These are phyloP conservation scores for Colletotrichum destructivum DNA, from an alignment of 2,329 filamentous ascomycete genomes.

Conservation along the genomic window DNA sequence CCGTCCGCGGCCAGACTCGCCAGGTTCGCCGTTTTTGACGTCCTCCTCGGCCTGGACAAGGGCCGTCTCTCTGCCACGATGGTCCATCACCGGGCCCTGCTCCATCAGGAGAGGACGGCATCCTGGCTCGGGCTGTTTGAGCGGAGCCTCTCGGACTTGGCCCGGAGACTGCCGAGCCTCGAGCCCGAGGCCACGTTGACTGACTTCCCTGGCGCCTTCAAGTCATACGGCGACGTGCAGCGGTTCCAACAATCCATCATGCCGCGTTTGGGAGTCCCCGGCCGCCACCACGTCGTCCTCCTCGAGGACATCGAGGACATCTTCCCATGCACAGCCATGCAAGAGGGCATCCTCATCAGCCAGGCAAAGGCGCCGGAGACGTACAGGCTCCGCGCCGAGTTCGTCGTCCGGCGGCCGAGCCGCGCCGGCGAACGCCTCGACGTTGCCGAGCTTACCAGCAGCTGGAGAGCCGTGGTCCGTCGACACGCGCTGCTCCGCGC, in stretches of 20 bases:
- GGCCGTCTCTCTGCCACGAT: neutral
- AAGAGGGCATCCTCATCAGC: constrained; percentile 54
- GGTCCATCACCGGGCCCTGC: neutral
- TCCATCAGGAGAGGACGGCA: neutral
- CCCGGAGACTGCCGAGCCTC: neutral
- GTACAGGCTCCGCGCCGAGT: constrained; percentile 44
- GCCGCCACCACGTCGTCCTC: too few relatives aligned
- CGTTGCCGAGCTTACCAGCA: neutral
- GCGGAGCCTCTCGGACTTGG: neutral
- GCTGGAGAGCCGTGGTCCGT: constrained; percentile 31
- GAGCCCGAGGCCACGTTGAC: neutral
- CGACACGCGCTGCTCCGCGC: constrained; percentile 31
- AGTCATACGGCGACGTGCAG: neutral
- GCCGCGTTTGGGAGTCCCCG: neutral
- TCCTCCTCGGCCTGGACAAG: neutral
- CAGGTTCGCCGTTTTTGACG: constrained; percentile 1
- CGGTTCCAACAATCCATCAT: neutral
- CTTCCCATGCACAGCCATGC: constrained; percentile 55
- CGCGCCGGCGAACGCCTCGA: constrained; percentile 9
- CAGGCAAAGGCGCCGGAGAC: constrained; percentile 45
- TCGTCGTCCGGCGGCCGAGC: neutral
- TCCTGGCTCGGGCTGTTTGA: neutral
- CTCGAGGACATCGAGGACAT: constrained; percentile 47
- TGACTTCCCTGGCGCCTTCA: neutral
- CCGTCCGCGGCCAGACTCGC: neutral